phyloP scores from a whole-genome alignment of 495 filamentous ascomycete genomes.

The Neurospora sp. region DNA sequence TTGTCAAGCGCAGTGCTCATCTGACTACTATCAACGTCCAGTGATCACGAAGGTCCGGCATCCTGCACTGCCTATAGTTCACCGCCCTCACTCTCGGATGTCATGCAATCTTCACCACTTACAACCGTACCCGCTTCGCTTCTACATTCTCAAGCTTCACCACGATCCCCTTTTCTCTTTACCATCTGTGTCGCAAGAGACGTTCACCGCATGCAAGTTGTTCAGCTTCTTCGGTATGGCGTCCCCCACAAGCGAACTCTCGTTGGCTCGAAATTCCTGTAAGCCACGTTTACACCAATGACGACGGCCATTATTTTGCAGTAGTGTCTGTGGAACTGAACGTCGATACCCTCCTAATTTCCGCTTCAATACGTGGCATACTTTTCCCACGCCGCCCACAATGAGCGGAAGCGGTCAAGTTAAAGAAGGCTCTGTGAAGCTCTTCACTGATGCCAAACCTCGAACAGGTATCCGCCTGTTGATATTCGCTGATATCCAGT shows the following conservation, averaged over 20 bases:
- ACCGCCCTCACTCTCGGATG: not conserved
- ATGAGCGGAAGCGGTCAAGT: not conserved
- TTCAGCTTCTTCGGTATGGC: not conserved
- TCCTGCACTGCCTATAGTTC: not conserved
- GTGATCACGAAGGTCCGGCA: not conserved
- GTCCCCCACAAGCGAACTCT: not conserved
- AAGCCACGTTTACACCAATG: not conserved
- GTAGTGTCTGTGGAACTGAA: not conserved
- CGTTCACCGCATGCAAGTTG: not conserved
- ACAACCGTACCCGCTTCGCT: not conserved
- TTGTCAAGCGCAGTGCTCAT: not conserved
- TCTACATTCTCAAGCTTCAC: not conserved
- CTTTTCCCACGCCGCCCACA: not conserved
- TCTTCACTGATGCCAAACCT: not conserved
- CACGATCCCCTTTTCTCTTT: not conserved
- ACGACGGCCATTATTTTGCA: not conserved
- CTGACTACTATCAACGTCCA: not conserved
- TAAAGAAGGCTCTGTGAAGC: not conserved
- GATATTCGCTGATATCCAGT: not conserved
- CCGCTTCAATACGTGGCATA: not conserved
- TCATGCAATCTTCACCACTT: not conserved
- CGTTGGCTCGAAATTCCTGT: not conserved
- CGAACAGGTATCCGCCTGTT: not conserved
- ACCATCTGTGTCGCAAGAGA: not conserved
- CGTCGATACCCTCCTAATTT: not conserved